Evolutionary conservation across 1,284 basidiomycete species (phyloP), one percentile per base, ranked within the genome.

Genomic region (Sphagnurus paluster): DNA sequence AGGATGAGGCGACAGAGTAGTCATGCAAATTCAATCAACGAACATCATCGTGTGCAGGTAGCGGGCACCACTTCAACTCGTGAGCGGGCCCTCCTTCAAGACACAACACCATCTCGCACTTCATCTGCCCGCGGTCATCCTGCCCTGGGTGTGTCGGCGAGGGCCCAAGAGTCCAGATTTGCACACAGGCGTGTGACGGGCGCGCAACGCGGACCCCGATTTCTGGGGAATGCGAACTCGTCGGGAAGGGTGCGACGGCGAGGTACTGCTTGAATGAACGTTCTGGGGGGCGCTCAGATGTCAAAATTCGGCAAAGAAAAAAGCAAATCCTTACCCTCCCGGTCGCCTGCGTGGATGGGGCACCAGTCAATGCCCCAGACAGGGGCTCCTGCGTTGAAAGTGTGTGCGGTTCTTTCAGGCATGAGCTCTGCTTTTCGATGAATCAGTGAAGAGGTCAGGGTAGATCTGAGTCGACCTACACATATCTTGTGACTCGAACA

Each of bases 361-460:
- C 91, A 93, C 93, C 93, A 97, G 57, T 94, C 91, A 14, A 95
- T 61, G 0, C 82, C 89, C 84, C 88, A 93, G 11, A 91, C 87
- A 0, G 90, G 87, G 2, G 84, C 86, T 1, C 94, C 94, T 0
- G 87, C 85, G 52, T 86, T 88, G 65, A 96, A 85, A 0, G 92
- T 69, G 52, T 86, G 77, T 0, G 82, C 73, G 23, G 74, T 68
- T 49, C 76, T 79, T 29, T 71, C 75, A 2, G 75, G 64, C 36
- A 79, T 68, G 46, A 74, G 73, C 11, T 74, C 61, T 26, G 71
- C 80, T 82, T 52, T 2, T 5, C 14, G 13, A 8, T 21, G 11
- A 4, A 34, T 30, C n/a, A 26, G 5, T 3, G 20, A 51, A 24
- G 56, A 37, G 28, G 37, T 39, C 41, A 28, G 17, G 28, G 19